Percentiles rank a stretch among this genome's conserved stretches.
phyloP scores from a whole-genome alignment of 1,284 basidiomycete genomes.

The Apiotrichum mycotoxinovorans region DNA sequence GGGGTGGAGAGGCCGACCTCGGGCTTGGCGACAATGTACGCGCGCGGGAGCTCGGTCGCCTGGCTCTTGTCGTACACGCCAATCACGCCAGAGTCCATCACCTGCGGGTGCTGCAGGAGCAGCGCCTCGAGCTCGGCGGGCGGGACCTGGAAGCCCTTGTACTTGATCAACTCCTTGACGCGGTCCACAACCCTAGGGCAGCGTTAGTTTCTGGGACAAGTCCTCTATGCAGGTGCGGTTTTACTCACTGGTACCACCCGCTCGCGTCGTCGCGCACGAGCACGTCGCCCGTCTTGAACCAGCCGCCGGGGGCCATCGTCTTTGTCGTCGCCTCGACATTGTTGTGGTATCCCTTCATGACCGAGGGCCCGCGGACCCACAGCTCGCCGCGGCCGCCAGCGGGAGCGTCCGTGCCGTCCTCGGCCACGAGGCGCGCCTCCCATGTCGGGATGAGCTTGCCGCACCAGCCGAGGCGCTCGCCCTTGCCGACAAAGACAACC shows the following conservation, averaged over 20 bases:
- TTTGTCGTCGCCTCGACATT: slow-evolving; percentile 64
- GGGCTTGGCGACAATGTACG: slow-evolving; percentile 59
- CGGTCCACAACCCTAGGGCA: slow-evolving; percentile 47
- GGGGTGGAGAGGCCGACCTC: slow-evolving; percentile 34
- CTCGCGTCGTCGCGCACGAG: slow-evolving; percentile 58
- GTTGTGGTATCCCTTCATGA: slow-evolving; percentile 72
- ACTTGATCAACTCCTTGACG: slow-evolving; percentile 79
- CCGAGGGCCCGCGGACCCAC: slow-evolving; percentile 69
- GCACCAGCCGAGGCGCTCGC: slow-evolving; percentile 58
- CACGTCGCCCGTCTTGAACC: slow-evolving; percentile 83
- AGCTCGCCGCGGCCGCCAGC: slow-evolving; percentile 68
- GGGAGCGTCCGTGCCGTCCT: slow-evolving; percentile 45
- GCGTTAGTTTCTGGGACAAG: too few species aligned
- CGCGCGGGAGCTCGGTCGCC: slow-evolving; percentile 70
- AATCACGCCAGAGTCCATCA: slow-evolving; percentile 68
- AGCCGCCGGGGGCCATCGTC: slow-evolving; percentile 61
- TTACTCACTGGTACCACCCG: slow-evolving; percentile 50
- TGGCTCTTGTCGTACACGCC: slow-evolving; percentile 61
- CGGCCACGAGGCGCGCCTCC: slow-evolving; percentile 65
- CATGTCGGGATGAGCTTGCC: slow-evolving; percentile 74
- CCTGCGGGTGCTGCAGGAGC: slow-evolving; percentile 65
- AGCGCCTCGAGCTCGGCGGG: slow-evolving; percentile 77
- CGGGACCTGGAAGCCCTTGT: slow-evolving; percentile 59
- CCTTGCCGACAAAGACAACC: slow-evolving; percentile 25
- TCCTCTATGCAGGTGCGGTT: neutral